phyloP scores from a whole-genome alignment of 352 stramenopile species.

The Pythium insidiosum region DNA sequence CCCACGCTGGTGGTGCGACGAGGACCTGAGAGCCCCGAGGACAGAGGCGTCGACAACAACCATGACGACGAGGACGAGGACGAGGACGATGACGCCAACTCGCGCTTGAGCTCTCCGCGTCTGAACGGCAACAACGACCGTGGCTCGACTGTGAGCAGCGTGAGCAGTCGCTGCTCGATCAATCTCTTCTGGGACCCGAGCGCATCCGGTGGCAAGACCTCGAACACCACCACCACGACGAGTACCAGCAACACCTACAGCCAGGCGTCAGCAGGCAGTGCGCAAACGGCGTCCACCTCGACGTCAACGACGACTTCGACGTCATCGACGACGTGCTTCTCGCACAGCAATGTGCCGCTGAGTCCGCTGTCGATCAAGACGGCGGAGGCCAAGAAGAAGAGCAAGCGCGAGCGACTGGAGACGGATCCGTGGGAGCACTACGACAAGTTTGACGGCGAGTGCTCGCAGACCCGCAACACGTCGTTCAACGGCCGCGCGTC shows the following conservation, averaged over 20 bases:
- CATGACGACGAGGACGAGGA: slow-evolving; percentile 14
- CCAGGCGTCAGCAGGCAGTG: too few species aligned
- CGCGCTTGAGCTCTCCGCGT: too few species aligned
- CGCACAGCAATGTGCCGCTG: slow-evolving; percentile 40
- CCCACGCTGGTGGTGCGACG: slow-evolving; percentile 22
- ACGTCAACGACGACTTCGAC: background rate
- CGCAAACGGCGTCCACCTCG: too few species aligned
- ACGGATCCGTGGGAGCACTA: slow-evolving; percentile 63
- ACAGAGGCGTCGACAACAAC: slow-evolving; percentile 19
- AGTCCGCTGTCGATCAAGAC: slow-evolving; percentile 49
- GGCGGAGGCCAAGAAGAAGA: slow-evolving; percentile 8
- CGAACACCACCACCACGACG: slow-evolving; percentile 1
- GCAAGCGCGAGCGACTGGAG: slow-evolving; percentile 35
- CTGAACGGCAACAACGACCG: slow-evolving; percentile 27
- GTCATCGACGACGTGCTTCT: slow-evolving; percentile 21
- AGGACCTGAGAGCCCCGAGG: slow-evolving; percentile 14
- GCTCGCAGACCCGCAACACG: slow-evolving; percentile 15
- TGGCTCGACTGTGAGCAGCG: slow-evolving; percentile 38
- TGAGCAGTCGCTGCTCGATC: slow-evolving; percentile 22
- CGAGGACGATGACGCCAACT: too few species aligned
- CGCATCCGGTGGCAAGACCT: slow-evolving; percentile 4
- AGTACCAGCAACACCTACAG: too few species aligned
- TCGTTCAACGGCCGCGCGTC: background rate
- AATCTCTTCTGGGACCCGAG: slow-evolving; percentile 15
- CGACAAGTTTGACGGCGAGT: slow-evolving; percentile 56